Evolutionary conservation across 495 filamentous ascomycete species (phyloP).

Genomic region (Cairneyella variabilis): DNA sequence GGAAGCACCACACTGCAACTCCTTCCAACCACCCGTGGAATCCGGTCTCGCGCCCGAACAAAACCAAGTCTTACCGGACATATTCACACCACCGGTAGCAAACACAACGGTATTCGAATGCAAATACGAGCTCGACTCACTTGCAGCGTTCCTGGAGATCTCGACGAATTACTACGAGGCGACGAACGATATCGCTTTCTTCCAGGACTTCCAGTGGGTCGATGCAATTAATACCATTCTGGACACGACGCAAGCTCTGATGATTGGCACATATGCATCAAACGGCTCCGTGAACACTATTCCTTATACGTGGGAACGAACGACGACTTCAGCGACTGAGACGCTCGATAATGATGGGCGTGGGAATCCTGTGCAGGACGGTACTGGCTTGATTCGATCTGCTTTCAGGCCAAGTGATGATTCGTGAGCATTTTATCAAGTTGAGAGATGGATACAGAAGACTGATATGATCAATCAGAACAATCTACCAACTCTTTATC

Average conservation of each 20-base stretch:
- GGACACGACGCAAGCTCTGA: conserved; percentile 45
- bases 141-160: conserved; percentile 62
- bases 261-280: conserved; percentile 50
- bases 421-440: conserved; percentile 28
- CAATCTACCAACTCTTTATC: conserved; percentile 54
- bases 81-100: conserved; percentile 31
- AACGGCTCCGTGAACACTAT: conserved; percentile 46
- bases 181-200: conserved; percentile 55
- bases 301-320: conserved; percentile 56
- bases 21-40: conserved; percentile 59
- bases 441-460: not conserved
- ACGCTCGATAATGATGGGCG: conserved; percentile 55
- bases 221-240: conserved; percentile 46
- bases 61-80: conserved; percentile 35
- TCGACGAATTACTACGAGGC: conserved; percentile 53
- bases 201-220: conserved; percentile 52
- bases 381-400: conserved; percentile 58
- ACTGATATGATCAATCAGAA: conserved; percentile 1
- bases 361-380: conserved; percentile 51
- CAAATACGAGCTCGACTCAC: conserved; percentile 66
- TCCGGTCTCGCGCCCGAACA: conserved; percentile 39
- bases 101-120: conserved; percentile 43
- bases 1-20: conserved; percentile 59
- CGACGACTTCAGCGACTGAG: conserved; percentile 50
- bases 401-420: conserved; percentile 67